A percentile compares a stretch with the other conserved stretches of the same genome.
Conservation (phyloP, 257 asterid genomes). For the Scutellaria baicalensis region DNA sequence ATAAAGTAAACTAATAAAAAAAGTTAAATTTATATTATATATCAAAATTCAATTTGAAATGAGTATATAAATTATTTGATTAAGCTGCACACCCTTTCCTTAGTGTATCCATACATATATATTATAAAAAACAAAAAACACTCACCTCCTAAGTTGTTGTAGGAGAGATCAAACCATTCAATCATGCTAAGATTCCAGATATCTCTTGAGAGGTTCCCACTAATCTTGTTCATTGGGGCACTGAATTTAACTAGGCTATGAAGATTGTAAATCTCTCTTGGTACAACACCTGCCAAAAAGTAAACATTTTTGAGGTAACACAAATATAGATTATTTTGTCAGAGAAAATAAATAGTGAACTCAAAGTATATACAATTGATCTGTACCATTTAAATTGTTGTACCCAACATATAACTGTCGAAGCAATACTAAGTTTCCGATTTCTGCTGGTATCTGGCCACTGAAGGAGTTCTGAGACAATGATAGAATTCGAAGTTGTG, state of each 20-base stretch:
- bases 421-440: neutral
- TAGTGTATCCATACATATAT: too few species aligned
- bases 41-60: too few species aligned
- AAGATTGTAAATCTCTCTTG: constrained; percentile 8
- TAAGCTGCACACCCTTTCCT: too few species aligned
- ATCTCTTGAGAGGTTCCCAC: constrained; percentile 5
- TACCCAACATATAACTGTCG: neutral
- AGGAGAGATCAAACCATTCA: neutral
- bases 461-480: neutral
- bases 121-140: too few species aligned
- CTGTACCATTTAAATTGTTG: neutral
- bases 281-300: constrained; percentile 7
- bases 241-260: neutral
- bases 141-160: constrained; percentile 3
- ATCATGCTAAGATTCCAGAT: constrained; percentile 6
- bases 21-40: too few species aligned
- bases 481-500: neutral
- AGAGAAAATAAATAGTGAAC: neutral
- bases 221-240: neutral
- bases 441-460: constrained; percentile 2
- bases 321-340: too few species aligned
- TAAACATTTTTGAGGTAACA: too few species aligned
- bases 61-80: too few species aligned
- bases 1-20: too few species aligned
- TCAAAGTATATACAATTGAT: neutral